Base-by-base conservation (phyloP, 2,329 filamentous ascomycete species). In the Blumeriella jaapii region DNA sequence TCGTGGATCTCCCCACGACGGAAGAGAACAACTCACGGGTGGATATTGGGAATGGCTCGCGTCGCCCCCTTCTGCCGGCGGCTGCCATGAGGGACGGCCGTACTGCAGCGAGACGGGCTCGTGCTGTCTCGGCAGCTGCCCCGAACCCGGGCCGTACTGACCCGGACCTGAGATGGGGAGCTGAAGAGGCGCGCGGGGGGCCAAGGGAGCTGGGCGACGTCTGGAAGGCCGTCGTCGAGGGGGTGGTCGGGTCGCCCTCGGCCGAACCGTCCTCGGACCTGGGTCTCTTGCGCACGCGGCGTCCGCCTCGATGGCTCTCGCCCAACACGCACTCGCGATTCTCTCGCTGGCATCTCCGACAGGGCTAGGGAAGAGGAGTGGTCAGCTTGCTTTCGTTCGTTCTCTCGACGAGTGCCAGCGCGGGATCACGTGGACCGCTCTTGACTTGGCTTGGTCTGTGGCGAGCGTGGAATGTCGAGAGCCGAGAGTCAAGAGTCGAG, bases 271-370 rank as follows among this genome's bases (percentile, higher is more conserved):
- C 47, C 2, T 49, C 46, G 7, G 51, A 24, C 31, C 48, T 54
- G 11, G 46, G 46, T 26, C 54, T 55, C 41, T 55, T 55, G 25
- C 50, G 45, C 4, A 55, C 50, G 43, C 53, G 44, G 15, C 49
- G 48, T 13, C 53, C 53, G 31, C 53, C 53, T 22, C 53, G 47
- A 39, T 55, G 52, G 24, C 48, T 52, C 34, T 55, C 53, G 12
- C 53, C 53, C 1, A 55, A 42, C 5, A 55, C 37, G 37, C 53
- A 55, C 20, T 55, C 52, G 34, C 46, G 47, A 20, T 46, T 46
- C 29, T 55, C 53, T 41, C 53, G 44, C 26, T 55, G 52, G 20
- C 53, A 55, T 44, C 53, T 45, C 16, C 50, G 46, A 33, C 53
- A 55, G n/a, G 53, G 53, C 53, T 55, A 35, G 8, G 22, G 4